These are phyloP conservation scores for Cucurbita ficifolia DNA, from an alignment of 306 rosid species.

Conservation along the genomic window DNA sequence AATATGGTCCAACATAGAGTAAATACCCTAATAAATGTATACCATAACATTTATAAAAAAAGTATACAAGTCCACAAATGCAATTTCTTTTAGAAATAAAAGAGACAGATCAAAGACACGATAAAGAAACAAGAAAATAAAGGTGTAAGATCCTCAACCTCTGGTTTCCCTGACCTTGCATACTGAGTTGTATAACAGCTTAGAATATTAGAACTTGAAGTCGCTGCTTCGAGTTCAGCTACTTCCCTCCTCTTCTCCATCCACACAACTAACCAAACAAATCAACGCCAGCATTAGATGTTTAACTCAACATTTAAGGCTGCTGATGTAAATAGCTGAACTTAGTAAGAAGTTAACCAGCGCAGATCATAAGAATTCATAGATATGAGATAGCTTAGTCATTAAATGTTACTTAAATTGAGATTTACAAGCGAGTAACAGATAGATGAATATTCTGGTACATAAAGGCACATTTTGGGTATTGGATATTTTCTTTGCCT, in stretches of 20 bases:
- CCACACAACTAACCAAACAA: not conserved
- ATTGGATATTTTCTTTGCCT: conserved; percentile 2
- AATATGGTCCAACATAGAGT: conserved; percentile 11
- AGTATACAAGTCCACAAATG: conserved; percentile 2
- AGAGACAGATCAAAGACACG: conserved; percentile 2
- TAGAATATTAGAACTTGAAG: not conserved
- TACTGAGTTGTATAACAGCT: not conserved
- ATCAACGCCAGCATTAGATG: not conserved
- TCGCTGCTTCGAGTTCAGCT: not conserved
- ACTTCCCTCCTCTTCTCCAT: not conserved
- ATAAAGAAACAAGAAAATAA: conserved; percentile 2
- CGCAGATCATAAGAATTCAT: not conserved
- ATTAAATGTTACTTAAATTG: conserved; percentile 1
- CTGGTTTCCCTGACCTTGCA: not conserved
- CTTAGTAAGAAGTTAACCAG: not conserved
- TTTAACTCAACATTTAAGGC: not conserved
- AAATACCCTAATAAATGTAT: conserved; percentile 7
- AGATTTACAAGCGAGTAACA: conserved; percentile 4
- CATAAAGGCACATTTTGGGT: conserved; percentile 3
- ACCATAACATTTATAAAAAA: conserved; percentile 1
- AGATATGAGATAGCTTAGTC: not conserved
- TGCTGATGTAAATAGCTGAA: not conserved
- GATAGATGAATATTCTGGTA: not conserved
- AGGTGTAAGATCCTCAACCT: not conserved
- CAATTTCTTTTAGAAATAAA: not conserved